Percentiles rank a stretch among this genome's conserved stretches.
Evolutionary conservation across 2,329 filamentous ascomycete species (phyloP).

Genomic region (Dendrostoma leiphaemia): DNA sequence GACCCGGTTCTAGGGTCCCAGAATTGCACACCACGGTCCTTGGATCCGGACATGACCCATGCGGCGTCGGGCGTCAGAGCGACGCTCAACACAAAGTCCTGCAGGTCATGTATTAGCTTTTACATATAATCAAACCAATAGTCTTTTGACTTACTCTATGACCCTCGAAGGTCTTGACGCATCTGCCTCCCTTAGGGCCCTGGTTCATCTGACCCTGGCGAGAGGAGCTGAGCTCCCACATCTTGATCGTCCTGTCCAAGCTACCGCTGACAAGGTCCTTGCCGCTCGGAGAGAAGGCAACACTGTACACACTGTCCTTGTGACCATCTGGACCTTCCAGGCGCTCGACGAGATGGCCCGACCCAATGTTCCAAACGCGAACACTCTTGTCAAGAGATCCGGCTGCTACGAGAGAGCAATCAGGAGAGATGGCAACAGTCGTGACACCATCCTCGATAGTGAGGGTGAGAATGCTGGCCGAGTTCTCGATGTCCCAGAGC

Average conservation of each 20-base stretch:
- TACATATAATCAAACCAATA: background rate
- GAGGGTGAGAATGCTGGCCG: constrained; percentile 77
- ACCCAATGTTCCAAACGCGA: constrained; percentile 89
- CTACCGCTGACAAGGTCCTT: constrained; percentile 91
- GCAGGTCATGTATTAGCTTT: constrained; percentile 27
- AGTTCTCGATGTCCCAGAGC: constrained; percentile 91
- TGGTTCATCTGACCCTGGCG: constrained; percentile 55
- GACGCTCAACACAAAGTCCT: constrained; percentile 96
- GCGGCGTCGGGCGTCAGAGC: constrained; percentile 89
- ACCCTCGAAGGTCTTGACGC: constrained; percentile 94
- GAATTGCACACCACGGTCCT: constrained; percentile 96
- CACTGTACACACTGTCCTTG: constrained; percentile 95
- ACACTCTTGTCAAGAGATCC: constrained; percentile 97
- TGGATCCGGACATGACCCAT: constrained; percentile 97
- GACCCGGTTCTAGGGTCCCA: constrained; percentile 94
- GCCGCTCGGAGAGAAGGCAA: constrained; percentile 92
- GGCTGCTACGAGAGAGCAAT: constrained; percentile 90
- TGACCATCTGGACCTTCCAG: constrained; percentile 92
- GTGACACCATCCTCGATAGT: constrained; percentile 97
- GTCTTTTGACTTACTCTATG: constrained; percentile 66
- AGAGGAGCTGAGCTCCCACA: constrained; percentile 89
- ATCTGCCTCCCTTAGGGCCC: constrained; percentile 81
- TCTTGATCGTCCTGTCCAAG: constrained; percentile 97
- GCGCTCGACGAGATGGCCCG: constrained; percentile 82
- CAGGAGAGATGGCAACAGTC: constrained; percentile 94